Base-by-base conservation (phyloP, 2,329 filamentous ascomycete species). In the Phaeoacremonium minimum region DNA sequence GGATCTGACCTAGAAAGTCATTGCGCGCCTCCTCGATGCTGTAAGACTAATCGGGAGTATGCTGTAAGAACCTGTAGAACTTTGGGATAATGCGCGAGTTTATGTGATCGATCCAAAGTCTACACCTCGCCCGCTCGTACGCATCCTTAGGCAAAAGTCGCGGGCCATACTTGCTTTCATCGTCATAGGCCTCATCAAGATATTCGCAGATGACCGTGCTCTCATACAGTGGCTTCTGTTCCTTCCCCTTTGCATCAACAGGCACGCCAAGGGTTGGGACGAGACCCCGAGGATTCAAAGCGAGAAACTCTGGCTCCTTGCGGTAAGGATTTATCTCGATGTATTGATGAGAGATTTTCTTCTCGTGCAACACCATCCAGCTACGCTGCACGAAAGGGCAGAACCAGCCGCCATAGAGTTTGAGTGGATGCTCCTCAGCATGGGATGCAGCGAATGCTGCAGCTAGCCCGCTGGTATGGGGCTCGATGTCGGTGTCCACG, bases 251-350 rank as follows among this genome's bases (percentile, higher is more conserved):
- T 1, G 35, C 42, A 16, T 49, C 53, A 2, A 53, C 42, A 0
- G 67, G 67, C 11, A 77, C 69, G 2, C 61, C 71, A 2, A 90
- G 67, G 0, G 85, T 88, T 1, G 86, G 87, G 2, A 90, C 81
- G 2, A 90, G 68, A 1, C 85, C 85, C 11, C 84, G 75, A 0
- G 85, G 85, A 52, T 91, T 91, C 44, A 90, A 66, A 7, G 71
- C 68, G 15, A 90, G 66, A 18, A 89, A 80, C 2, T 74, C 78
- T 4, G 74, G 60, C 1, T 77, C 78, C 51, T 90, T 90, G 57
- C 80, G 67, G 65, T 89, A 89, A 0, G 85, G 85, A 57, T 89
- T 88, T 41, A 88, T 81, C 64, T 87, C 82, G 45, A 85, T 69
- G 56, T 87, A 87, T 61, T 89, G 80, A 55, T 90, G 83, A 13